These are phyloP conservation scores for Hypoxylon rubiginosum DNA, from an alignment of 2,329 filamentous ascomycete species.

Conservation along the genomic window DNA sequence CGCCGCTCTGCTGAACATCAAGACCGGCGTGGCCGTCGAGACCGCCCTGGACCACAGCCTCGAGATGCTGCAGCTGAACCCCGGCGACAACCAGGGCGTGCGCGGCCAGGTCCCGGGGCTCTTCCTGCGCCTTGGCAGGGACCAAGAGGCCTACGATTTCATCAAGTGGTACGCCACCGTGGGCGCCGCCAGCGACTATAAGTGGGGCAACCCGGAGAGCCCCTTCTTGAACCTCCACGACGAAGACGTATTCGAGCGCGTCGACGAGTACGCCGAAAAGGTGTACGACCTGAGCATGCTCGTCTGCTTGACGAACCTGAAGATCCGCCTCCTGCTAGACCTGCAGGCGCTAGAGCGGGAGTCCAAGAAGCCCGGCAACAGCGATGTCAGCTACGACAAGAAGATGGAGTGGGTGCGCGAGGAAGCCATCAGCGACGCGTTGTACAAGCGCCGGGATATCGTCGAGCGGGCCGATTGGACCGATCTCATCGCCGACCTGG, in stretches of 20 bases:
- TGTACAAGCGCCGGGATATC: too few species aligned
- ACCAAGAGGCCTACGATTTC: constrained; percentile 47
- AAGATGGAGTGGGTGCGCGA: constrained; percentile 44
- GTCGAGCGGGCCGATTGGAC: neutral
- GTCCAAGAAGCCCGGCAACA: constrained; percentile 18
- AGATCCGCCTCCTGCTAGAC: constrained; percentile 40
- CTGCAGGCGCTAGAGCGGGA: constrained; percentile 28
- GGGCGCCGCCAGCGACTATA: constrained; percentile 54
- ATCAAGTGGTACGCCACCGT: constrained; percentile 40
- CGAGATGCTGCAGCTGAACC: constrained; percentile 38
- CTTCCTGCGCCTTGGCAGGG: constrained; percentile 41
- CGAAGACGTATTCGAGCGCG: constrained; percentile 72
- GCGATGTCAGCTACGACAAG: constrained; percentile 29
- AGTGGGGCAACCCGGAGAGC: constrained; percentile 54
- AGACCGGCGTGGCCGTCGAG: constrained; percentile 38
- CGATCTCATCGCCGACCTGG: constrained; percentile 13
- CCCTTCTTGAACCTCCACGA: constrained; percentile 72
- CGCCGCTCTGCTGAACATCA: constrained; percentile 32
- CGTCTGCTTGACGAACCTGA: constrained; percentile 36
- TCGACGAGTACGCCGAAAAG: neutral
- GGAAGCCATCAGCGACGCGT: constrained; percentile 19
- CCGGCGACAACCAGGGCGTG: constrained; percentile 38
- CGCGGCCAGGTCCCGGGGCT: constrained; percentile 39
- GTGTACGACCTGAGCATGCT: constrained; percentile 21
- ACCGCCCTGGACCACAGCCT: constrained; percentile 29